Percentiles rank a stretch among this genome's conserved stretches.
Evolutionary conservation across 768 basidiomycete genomes (phyloP).

Genomic region (Phanerochaete carnosa): DNA sequence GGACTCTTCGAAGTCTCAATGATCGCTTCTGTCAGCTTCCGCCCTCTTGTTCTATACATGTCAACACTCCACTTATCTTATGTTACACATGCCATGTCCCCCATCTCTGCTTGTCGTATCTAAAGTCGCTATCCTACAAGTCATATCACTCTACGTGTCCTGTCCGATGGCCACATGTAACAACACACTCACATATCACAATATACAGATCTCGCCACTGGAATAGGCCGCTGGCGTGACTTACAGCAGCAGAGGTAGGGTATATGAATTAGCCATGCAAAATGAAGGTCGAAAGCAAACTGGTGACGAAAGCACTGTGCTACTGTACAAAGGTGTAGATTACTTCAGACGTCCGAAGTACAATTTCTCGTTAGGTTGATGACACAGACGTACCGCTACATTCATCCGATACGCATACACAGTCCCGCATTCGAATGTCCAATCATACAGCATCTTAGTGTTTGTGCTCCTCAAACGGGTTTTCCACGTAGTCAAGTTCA

Average conservation of each 20-base stretch:
- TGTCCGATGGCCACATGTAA: background rate
- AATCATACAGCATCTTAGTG: background rate
- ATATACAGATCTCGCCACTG: background rate
- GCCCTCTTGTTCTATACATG: background rate
- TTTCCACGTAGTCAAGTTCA: slow-evolving; percentile 71
- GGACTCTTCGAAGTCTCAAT: background rate
- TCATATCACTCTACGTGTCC: background rate
- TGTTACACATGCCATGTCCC: background rate
- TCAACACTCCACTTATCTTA: background rate
- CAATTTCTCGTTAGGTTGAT: background rate
- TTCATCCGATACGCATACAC: background rate
- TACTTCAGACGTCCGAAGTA: background rate
- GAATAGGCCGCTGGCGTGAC: background rate
- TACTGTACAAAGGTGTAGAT: background rate
- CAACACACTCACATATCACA: background rate
- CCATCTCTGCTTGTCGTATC: background rate
- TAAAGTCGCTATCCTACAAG: background rate
- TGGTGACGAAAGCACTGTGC: too few species aligned
- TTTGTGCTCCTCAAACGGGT: slow-evolving; percentile 61
- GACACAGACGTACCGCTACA: background rate
- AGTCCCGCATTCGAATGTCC: background rate
- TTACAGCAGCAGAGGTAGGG: too few species aligned
- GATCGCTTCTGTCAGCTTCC: background rate
- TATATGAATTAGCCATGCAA: too few species aligned
- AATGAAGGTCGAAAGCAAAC: too few species aligned